A percentile compares a stretch with the other conserved stretches of the same genome.
These are phyloP conservation scores for Epithemia pelagica DNA, from an alignment of 108 stramenopile species.

Conservation along the genomic window DNA sequence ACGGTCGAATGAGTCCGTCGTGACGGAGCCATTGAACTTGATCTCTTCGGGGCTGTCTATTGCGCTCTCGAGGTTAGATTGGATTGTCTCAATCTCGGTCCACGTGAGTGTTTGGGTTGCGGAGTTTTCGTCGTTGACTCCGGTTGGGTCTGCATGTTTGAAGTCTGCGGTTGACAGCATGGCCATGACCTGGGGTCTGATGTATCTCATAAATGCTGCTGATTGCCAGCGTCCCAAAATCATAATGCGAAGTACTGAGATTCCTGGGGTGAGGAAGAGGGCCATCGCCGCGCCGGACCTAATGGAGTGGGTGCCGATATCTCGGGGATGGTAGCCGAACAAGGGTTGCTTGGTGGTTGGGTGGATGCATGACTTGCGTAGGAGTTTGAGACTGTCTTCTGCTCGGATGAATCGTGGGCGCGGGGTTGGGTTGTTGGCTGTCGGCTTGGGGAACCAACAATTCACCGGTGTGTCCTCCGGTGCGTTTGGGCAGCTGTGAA, in stretches of 20 bases:
- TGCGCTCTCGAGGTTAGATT: background rate
- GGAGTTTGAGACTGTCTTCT: too few relatives aligned
- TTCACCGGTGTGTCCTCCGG: too few relatives aligned
- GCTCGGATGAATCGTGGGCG: too few relatives aligned
- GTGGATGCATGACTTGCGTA: too few relatives aligned
- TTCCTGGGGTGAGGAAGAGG: background rate
- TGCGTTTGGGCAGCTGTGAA: too few relatives aligned
- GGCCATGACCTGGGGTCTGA: background rate
- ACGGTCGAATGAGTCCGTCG: background rate
- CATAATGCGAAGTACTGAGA: background rate
- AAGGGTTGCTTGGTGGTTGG: background rate
- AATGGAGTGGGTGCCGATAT: constrained; percentile 2
- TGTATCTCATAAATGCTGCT: background rate
- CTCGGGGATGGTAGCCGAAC: background rate
- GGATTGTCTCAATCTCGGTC: background rate
- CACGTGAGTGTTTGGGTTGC: background rate
- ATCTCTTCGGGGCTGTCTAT: background rate
- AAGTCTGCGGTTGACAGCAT: background rate
- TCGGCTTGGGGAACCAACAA: too few relatives aligned
- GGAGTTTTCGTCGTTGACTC: background rate
- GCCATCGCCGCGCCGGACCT: constrained; percentile 10
- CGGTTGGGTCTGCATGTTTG: background rate
- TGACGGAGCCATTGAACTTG: background rate
- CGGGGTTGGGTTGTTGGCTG: too few relatives aligned
- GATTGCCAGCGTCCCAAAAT: background rate